Evolutionary conservation across 805 yeast species (phyloP).

Genomic region (Candida golubevii): DNA sequence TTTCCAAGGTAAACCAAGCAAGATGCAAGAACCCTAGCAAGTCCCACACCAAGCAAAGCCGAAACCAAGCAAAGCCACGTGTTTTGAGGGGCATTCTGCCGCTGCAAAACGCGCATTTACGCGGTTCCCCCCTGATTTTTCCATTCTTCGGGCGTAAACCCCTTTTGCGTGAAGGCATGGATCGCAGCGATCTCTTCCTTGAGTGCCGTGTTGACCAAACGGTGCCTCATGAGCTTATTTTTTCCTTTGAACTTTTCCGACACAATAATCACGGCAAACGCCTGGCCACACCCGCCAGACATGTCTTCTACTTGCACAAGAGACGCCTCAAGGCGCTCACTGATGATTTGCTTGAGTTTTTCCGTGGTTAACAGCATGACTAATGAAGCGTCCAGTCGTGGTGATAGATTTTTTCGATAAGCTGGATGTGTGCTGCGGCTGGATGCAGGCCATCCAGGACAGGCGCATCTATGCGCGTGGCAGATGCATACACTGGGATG

Average conservation of each 20-base stretch:
- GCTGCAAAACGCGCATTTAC: no score
- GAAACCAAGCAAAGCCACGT: no score
- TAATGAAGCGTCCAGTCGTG: neutral
- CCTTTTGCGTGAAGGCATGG: slow-evolving; percentile 95
- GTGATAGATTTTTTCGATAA: slow-evolving; percentile 8
- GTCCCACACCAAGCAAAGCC: no score
- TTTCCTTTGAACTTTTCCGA: slow-evolving; percentile 67
- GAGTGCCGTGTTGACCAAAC: slow-evolving; percentile 75
- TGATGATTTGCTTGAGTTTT: slow-evolving; percentile 45
- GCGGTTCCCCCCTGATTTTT: slow-evolving; percentile 31
- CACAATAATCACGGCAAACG: slow-evolving; percentile 90
- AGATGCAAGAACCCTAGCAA: no score
- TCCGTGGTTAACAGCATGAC: slow-evolving; percentile 35
- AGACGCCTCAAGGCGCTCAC: slow-evolving; percentile 52
- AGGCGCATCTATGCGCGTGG: no score
- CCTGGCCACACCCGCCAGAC: slow-evolving; percentile 96
- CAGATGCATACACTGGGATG: no score
- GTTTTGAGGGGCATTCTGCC: no score
- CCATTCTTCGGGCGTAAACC: slow-evolving; percentile 89
- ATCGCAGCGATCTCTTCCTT: slow-evolving; percentile 81
- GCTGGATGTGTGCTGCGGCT: neutral
- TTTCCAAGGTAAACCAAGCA: neutral
- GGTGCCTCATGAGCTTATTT: slow-evolving; percentile 79
- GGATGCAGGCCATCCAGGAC: neutral
- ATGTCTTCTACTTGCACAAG: slow-evolving; percentile 71